A percentile compares a stretch with the other conserved stretches of the same genome.
Evolutionary conservation across 2,329 filamentous ascomycete genomes (phyloP).

Genomic region (Lecanicillium sp.): DNA sequence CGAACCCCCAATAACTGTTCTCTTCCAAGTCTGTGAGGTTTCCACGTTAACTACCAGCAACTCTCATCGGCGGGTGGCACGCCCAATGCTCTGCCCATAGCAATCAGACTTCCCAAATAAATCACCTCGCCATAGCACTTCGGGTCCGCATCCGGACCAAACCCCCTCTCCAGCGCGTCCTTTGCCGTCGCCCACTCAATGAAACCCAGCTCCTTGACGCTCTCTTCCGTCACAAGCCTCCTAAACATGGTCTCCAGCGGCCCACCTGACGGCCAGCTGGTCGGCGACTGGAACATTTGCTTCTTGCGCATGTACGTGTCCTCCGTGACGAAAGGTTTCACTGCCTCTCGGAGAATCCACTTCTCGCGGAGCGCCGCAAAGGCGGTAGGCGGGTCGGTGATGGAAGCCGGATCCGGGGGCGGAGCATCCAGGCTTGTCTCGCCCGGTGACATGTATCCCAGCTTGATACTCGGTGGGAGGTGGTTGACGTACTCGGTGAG

Average conservation of each 20-base stretch:
- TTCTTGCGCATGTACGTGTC: constrained; percentile 46
- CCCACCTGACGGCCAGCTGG: constrained; percentile 33
- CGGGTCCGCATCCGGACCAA: constrained; percentile 29
- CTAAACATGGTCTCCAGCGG: constrained; percentile 33
- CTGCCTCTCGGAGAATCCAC: constrained; percentile 45
- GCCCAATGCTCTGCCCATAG: too few relatives aligned
- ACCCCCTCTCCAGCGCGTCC: constrained; percentile 31
- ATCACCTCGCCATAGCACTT: too few relatives aligned
- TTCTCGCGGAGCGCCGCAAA: constrained; percentile 36
- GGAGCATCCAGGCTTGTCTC: neutral
- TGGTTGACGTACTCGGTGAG: constrained; percentile 26
- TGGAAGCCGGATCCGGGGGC: too few relatives aligned
- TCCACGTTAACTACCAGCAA: too few relatives aligned
- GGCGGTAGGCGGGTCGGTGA: too few relatives aligned
- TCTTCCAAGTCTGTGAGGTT: too few relatives aligned
- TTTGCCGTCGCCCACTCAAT: constrained; percentile 31
- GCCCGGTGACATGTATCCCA: constrained; percentile 15
- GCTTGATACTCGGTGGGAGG: constrained; percentile 26
- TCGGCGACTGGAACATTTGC: constrained; percentile 43
- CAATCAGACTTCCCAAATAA: too few relatives aligned
- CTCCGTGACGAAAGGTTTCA: constrained; percentile 42
- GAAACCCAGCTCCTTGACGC: constrained; percentile 34
- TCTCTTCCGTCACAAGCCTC: constrained; percentile 28
- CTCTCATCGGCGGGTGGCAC: too few relatives aligned
- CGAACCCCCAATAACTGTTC: too few relatives aligned